phyloP scores from a whole-genome alignment of 306 rosid genomes.

The Parietaria judaica region DNA sequence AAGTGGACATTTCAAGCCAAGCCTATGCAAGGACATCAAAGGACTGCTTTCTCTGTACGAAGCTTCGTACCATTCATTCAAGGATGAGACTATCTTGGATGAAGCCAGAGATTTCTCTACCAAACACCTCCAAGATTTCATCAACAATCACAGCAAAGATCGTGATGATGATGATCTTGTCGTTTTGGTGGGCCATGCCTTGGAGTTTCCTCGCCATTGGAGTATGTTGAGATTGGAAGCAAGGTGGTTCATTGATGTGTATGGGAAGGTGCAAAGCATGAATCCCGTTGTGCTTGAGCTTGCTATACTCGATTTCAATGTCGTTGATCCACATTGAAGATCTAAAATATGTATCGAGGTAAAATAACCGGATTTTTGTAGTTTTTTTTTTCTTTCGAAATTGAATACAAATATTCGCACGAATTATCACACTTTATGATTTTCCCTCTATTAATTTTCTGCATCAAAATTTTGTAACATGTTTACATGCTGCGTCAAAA shows the following conservation, averaged over 20 bases:
- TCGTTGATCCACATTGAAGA: not conserved
- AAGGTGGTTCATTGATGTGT: constrained; percentile 18
- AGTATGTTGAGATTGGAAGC: constrained; percentile 26
- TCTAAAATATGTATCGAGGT: not conserved
- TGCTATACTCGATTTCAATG: constrained; percentile 5
- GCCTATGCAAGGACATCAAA: not conserved
- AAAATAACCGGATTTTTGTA: too few species aligned
- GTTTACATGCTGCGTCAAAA: too few species aligned
- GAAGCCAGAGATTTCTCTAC: not conserved
- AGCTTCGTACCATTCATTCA: constrained; percentile 20
- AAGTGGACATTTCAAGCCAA: not conserved
- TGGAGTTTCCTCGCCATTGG: constrained; percentile 34
- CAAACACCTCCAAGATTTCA: constrained; percentile 6
- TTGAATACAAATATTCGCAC: too few species aligned
- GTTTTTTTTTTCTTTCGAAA: too few species aligned
- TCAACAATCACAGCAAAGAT: not conserved
- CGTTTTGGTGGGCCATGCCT: constrained; percentile 17
- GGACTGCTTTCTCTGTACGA: constrained; percentile 28
- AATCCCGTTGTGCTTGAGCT: not conserved
- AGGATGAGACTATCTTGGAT: too few species aligned
- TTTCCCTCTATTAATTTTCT: too few species aligned
- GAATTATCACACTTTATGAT: too few species aligned
- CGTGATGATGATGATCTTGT: not conserved
- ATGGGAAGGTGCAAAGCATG: not conserved
- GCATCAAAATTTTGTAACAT: too few species aligned